Evolutionary conservation across 2,329 filamentous ascomycete genomes (phyloP), one percentile per base, ranked within the genome.

Genomic region (Penicillium sp.): DNA sequence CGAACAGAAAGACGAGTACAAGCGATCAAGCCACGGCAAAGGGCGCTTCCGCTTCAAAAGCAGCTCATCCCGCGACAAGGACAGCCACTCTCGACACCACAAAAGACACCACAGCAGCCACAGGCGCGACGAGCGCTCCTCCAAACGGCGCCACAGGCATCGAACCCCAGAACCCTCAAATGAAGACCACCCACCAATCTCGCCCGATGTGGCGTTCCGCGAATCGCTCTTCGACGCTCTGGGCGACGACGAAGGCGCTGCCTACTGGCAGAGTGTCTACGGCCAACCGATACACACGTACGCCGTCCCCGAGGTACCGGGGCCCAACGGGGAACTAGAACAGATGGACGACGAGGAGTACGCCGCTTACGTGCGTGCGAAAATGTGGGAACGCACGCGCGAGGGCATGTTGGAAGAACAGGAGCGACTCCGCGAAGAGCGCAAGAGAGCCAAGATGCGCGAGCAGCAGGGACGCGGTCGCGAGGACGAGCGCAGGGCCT

Each of bases 341-440:
- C 81, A 80, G 57, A 97, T 97, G 92, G 85, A 80, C 8, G 94
- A 97, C 62, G 92, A 97, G 25, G 89, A 96, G 69, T 99, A 97
- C 69, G 88, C 90, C 0, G 79, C 85, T 2, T 88, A 92, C 69
- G 92, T 99, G 35, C 84, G 92, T 16, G 81, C 81, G 46, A 86
- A 85, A 72, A 97, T 99, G 94, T 99, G 91, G 87, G 92, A 96
- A 78, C 91, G 90, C 74, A 95, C 89, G 47, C 85, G 96, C 66
- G 87, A 92, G 58, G 89, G 92, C 20, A 75, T 95, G 46, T 70
- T 92, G 0, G 88, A 94, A 63, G 90, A 94, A 70, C 81, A 87
- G 50, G 85, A 84, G 49, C 75, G 81, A 40, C 76, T 83, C 48
- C 80, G 84, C 59, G 79, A 77, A 63, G 79, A 79, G 68, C 69